Evolutionary conservation across 257 asterid genomes (phyloP).

Genomic region (Solanum chaucha): DNA sequence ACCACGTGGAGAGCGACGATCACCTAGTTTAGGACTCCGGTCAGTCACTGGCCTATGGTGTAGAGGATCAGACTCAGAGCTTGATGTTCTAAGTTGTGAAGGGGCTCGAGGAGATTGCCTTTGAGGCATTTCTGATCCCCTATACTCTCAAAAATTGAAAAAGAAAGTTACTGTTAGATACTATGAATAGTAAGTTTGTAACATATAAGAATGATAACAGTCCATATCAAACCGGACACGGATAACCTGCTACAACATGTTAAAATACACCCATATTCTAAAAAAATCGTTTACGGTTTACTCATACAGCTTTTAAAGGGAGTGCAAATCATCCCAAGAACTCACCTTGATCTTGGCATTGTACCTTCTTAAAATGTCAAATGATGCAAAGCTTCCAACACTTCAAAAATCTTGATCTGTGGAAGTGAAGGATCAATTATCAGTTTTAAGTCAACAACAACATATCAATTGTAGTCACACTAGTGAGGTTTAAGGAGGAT

Average conservation of each 20-base stretch:
- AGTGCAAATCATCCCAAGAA: background rate
- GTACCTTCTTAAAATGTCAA: background rate
- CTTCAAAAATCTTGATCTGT: slow-evolving; percentile 13
- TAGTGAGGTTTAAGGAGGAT: background rate
- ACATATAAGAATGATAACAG: background rate
- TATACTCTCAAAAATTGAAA: background rate
- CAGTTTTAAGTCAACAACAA: background rate
- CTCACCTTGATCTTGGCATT: slow-evolving; percentile 1
- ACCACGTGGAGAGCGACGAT: slow-evolving; percentile 9
- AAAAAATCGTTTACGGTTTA: background rate
- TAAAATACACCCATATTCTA: background rate
- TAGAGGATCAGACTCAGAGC: slow-evolving; percentile 4
- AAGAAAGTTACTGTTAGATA: background rate
- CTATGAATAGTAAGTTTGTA: background rate
- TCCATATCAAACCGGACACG: background rate
- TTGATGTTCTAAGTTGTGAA: slow-evolving; percentile 1
- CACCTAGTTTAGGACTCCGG: slow-evolving; percentile 2
- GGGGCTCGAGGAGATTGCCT: slow-evolving; percentile 8
- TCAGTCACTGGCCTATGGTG: slow-evolving; percentile 5
- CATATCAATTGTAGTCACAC: background rate
- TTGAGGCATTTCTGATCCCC: slow-evolving; percentile 11
- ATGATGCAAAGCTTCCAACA: background rate
- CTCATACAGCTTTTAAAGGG: background rate
- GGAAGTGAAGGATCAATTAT: background rate
- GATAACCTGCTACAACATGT: background rate